Conservation (phyloP, 331 rosid genomes). For the Phaseolus coccineus region DNA sequence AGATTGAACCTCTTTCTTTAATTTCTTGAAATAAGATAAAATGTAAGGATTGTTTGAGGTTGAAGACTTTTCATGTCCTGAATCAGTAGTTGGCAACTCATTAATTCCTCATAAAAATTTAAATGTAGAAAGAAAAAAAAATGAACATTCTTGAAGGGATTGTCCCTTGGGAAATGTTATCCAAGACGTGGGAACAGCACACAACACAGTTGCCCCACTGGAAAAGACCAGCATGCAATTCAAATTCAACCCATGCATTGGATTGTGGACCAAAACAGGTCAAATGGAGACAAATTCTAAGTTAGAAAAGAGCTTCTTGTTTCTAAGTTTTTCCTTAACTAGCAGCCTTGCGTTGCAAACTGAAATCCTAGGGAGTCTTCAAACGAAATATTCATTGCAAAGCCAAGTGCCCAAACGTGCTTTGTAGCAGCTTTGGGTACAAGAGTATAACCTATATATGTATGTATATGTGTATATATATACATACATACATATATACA, state of each 20-base stretch:
- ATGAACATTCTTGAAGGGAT: background rate
- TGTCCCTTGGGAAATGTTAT: background rate
- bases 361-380: background rate
- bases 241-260: background rate
- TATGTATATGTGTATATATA: background rate
- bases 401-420: constrained; percentile 30
- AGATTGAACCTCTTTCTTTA: too few relatives aligned
- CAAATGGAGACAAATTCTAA: background rate
- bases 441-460: constrained; percentile 28
- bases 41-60: background rate
- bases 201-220: background rate
- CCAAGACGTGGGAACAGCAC: constrained; percentile 23
- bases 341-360: background rate
- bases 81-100: background rate
- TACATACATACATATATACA: too few relatives aligned
- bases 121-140: background rate
- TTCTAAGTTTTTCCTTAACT: background rate
- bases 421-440: constrained; percentile 25
- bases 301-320: background rate
- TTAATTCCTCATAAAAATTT: background rate
- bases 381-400: constrained; percentile 35
- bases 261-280: background rate
- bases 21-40: too few relatives aligned
- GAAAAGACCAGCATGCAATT: background rate
- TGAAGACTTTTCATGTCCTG: background rate